A percentile compares a stretch with the other conserved stretches of the same genome.
Evolutionary conservation across 2,329 filamentous ascomycete genomes (phyloP).

Genomic region (Calonectria hawksworthii): DNA sequence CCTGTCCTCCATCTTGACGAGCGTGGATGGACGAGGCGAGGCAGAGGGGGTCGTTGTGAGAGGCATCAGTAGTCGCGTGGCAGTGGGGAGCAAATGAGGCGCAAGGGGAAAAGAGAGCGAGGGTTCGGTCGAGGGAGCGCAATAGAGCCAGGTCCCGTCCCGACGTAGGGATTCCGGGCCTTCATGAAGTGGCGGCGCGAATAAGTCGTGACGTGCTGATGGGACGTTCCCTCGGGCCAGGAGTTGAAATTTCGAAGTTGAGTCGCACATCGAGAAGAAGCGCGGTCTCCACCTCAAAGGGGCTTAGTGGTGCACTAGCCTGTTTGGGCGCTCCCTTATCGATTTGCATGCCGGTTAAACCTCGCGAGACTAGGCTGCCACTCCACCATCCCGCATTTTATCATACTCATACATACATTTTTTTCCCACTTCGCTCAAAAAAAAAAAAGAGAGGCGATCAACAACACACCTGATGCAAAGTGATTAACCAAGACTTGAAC

Average conservation of each 20-base stretch:
- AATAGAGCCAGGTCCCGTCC: slow-evolving; percentile 53
- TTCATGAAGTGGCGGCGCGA: slow-evolving; percentile 53
- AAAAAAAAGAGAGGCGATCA: slow-evolving; percentile 11
- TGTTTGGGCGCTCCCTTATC: slow-evolving; percentile 50
- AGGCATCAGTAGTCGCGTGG: slow-evolving; percentile 80
- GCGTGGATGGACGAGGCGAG: slow-evolving; percentile 81
- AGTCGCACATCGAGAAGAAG: slow-evolving; percentile 57
- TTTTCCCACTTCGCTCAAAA: slow-evolving; percentile 23
- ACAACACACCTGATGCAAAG: slow-evolving; percentile 36
- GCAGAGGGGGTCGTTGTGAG: slow-evolving; percentile 81
- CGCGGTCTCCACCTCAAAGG: slow-evolving; percentile 51
- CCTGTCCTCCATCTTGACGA: slow-evolving; percentile 99
- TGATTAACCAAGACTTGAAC: slow-evolving; percentile 21
- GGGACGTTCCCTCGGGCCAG: slow-evolving; percentile 52
- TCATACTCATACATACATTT: slow-evolving; percentile 38
- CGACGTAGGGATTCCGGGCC: slow-evolving; percentile 48
- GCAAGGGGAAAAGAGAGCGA: slow-evolving; percentile 50
- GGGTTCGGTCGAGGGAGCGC: slow-evolving; percentile 45
- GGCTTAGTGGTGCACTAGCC: slow-evolving; percentile 54
- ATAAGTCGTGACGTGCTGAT: slow-evolving; percentile 51
- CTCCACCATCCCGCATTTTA: slow-evolving; percentile 49
- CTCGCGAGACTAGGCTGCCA: slow-evolving; percentile 39
- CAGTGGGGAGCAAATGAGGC: slow-evolving; percentile 56
- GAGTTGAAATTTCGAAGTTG: slow-evolving; percentile 62
- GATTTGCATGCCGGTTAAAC: slow-evolving; percentile 52